Evolutionary conservation across 345 rosid species (phyloP).

Genomic region (Sisymbrium irio): DNA sequence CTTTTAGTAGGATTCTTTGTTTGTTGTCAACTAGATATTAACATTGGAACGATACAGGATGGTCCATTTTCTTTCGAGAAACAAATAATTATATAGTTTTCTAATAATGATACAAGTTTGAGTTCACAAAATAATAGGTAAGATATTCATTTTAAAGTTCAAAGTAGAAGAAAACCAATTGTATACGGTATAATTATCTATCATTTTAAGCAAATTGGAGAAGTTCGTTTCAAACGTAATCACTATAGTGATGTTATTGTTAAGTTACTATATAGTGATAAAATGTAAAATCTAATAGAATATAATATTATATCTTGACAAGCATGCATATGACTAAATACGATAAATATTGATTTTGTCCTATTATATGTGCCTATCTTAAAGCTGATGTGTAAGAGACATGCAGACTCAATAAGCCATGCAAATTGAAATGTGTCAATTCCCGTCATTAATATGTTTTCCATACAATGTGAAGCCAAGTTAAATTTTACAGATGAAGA

Average conservation of each 20-base stretch:
- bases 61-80: not conserved
- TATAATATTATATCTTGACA: not conserved
- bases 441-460: not conserved
- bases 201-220: not conserved
- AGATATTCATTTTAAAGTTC: no score
- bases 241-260: not conserved
- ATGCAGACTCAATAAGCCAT: slow-evolving; percentile 27
- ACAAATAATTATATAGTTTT: not conserved
- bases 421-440: slow-evolving; percentile 36
- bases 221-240: not conserved
- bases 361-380: slow-evolving; percentile 15
- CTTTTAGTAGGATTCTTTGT: not conserved
- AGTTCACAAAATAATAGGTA: no score
- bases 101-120: not conserved
- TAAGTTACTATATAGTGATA: not conserved
- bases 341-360: slow-evolving; percentile 9
- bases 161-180: no score
- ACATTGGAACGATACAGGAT: no score
- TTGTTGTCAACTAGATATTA: no score
- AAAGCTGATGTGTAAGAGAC: slow-evolving; percentile 35
- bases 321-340: no score
- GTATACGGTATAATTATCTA: not conserved
- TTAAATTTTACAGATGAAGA: not conserved
- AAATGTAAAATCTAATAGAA: not conserved
- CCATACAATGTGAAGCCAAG: not conserved